Conservation (phyloP, 2,329 filamentous ascomycete species). For the Furcasterigmium sp. region DNA sequence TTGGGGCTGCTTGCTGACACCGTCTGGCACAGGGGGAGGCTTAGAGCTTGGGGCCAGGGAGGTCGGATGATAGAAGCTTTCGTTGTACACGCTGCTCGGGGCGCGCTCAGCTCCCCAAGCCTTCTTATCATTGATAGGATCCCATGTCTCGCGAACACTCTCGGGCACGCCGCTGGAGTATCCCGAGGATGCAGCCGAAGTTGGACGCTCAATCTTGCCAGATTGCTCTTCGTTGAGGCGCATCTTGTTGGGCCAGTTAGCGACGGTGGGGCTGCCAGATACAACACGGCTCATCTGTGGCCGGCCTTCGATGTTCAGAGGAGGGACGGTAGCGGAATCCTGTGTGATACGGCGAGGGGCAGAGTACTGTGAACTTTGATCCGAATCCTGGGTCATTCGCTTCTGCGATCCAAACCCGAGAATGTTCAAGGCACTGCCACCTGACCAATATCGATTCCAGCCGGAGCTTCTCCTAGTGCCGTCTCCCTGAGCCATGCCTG, state of each 20-base stretch:
- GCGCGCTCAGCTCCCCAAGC: conserved; percentile 46
- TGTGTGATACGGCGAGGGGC: conserved; percentile 48
- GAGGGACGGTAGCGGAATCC: conserved; percentile 65
- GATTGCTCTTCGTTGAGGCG: conserved; percentile 52
- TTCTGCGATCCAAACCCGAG: conserved; percentile 51
- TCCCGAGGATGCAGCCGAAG: conserved; percentile 45
- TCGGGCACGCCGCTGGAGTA: conserved; percentile 64
- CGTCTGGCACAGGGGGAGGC: conserved; percentile 23
- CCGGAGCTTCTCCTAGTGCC: conserved; percentile 59
- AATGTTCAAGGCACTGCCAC: conserved; percentile 63
- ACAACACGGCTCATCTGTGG: conserved; percentile 61
- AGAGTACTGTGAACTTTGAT: conserved; percentile 53
- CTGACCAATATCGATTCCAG: conserved; percentile 75
- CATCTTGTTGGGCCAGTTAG: conserved; percentile 48
- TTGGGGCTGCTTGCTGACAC: conserved; percentile 43
- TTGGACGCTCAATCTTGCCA: conserved; percentile 54
- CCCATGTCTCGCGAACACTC: conserved; percentile 55
- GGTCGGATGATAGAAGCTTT: conserved; percentile 36
- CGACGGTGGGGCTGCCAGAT: conserved; percentile 65
- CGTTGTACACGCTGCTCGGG: conserved; percentile 46
- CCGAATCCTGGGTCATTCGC: conserved; percentile 47
- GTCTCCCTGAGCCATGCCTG: conserved; percentile 29
- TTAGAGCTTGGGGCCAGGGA: conserved; percentile 30
- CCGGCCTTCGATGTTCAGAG: conserved; percentile 57
- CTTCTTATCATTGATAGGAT: conserved; percentile 36